phyloP scores from a whole-genome alignment of 805 yeast genomes.

The Metschnikowia matae region DNA sequence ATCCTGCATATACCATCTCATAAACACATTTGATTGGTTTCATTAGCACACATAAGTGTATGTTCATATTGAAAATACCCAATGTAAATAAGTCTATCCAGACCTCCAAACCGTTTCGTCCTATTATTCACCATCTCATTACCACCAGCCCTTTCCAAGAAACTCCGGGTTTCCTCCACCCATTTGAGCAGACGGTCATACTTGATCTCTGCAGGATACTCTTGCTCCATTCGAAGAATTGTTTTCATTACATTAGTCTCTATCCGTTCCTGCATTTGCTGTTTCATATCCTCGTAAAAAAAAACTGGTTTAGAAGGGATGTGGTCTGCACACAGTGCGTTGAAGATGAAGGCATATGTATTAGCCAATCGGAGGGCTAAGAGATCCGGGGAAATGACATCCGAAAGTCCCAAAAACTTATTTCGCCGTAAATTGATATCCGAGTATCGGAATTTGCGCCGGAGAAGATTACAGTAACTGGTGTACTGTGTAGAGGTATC shows the following conservation, averaged over 20 bases:
- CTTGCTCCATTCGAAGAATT: slow-evolving; percentile 14
- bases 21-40: slow-evolving; percentile 11
- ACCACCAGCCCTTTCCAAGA: slow-evolving; percentile 3
- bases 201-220: slow-evolving; percentile 7
- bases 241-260: slow-evolving; percentile 12
- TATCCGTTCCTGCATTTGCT: slow-evolving; percentile 3
- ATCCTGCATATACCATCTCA: slow-evolving; percentile 7
- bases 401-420: slow-evolving; percentile 4
- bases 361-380: slow-evolving; percentile 12
- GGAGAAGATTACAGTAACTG: slow-evolving; percentile 21
- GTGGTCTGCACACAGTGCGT: slow-evolving; percentile 11
- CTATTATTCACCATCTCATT: slow-evolving; percentile 3
- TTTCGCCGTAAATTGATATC: slow-evolving; percentile 12
- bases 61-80: slow-evolving; percentile 16
- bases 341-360: slow-evolving; percentile 18
- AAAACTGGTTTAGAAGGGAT: slow-evolving; percentile 3
- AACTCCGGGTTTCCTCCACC: slow-evolving; percentile 8
- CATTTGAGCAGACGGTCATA: slow-evolving; percentile 13
- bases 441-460: slow-evolving; percentile 20
- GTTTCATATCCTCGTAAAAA: slow-evolving; percentile 11
- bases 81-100: slow-evolving; percentile 1
- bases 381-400: slow-evolving; percentile 4
- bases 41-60: slow-evolving; percentile 15
- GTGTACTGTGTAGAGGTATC: slow-evolving; percentile 7
- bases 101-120: slow-evolving; percentile 1